Base-by-base conservation (phyloP, 768 basidiomycete species). In the Podaxis sp. region DNA sequence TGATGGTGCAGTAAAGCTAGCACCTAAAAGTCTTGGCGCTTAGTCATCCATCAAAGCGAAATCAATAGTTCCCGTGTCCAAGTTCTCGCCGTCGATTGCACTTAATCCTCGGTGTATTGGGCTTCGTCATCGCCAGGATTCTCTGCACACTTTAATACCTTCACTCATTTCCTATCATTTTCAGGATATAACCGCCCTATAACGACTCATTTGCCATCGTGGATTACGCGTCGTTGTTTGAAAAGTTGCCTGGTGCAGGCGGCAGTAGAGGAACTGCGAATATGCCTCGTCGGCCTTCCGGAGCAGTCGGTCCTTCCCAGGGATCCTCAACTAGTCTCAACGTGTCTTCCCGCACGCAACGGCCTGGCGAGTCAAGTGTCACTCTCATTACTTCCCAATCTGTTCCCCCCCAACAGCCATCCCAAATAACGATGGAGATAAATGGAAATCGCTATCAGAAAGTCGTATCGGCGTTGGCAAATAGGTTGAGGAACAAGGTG, bases 401-500 rank as follows among this genome's bases (percentile, higher is more conserved):
- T 4, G 17, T 54, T 24, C 20, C 30, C 24, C n/a, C 52, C 49
- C 73, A 74, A 38, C 72, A 71, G n/a, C 73, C 76, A 11, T 77
- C 78, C 8, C 77, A 6, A 65, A 51, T 61, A 10, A 62, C 60
- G 26, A 62, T 62, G 52, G 60, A 62, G 53, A 55, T 62, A 36
- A 55, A 48, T 38, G 77, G 82, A 7, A 85, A 85, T 1, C 88
- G 89, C 1, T 90, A 95, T 71, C 89, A 92, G 76, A 93, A 88
- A 80, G 85, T 93, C 58, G 87, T 95, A 37, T 84, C 87, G 66
- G 87, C 87, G 7, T 78, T 96, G 65, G 91, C 96, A 38, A 88
- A 85, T 68, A 82, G 93, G 69, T 76, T 96, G 70, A 90, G 87
- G 76, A 84, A 86, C 74, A 95, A 93, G 84, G 94, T 90, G 58